Percentiles rank a stretch among this genome's conserved stretches.
phyloP scores from a whole-genome alignment of 805 yeast genomes.

The Groenewaldozyma tartarivorans region DNA sequence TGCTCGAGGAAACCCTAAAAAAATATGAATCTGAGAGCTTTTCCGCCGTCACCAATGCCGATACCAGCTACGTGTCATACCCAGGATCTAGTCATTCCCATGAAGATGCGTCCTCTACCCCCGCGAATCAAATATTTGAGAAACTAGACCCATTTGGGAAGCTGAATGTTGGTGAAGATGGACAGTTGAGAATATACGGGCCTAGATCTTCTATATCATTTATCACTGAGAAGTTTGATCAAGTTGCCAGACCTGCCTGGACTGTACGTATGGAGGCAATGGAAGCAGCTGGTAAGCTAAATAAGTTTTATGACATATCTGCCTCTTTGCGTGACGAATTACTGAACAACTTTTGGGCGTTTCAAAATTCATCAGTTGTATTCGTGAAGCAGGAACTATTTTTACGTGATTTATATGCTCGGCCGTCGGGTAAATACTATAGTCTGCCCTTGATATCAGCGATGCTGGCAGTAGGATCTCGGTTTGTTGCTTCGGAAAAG shows the following conservation, averaged over 20 bases:
- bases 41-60: background rate
- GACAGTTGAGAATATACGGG: constrained; percentile 8
- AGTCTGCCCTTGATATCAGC: constrained; percentile 13
- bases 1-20: constrained; percentile 4
- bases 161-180: constrained; percentile 12
- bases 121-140: background rate
- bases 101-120: background rate
- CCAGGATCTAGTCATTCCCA: background rate
- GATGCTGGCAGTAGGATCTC: constrained; percentile 15
- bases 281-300: constrained; percentile 3
- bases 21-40: background rate
- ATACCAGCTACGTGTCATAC: constrained; percentile 1
- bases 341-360: constrained; percentile 10
- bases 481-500: constrained; percentile 5
- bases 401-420: constrained; percentile 6
- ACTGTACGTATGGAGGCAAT: background rate
- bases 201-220: constrained; percentile 11
- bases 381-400: constrained; percentile 9
- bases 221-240: constrained; percentile 1
- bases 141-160: constrained; percentile 6
- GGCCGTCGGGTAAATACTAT: constrained; percentile 7
- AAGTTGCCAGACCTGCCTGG: constrained; percentile 3
- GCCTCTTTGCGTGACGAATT: constrained; percentile 6
- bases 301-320: constrained; percentile 6
- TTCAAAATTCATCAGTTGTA: constrained; percentile 11